Conservation (phyloP, 148 eudicot species). For the Rhododendron mucronatum region DNA sequence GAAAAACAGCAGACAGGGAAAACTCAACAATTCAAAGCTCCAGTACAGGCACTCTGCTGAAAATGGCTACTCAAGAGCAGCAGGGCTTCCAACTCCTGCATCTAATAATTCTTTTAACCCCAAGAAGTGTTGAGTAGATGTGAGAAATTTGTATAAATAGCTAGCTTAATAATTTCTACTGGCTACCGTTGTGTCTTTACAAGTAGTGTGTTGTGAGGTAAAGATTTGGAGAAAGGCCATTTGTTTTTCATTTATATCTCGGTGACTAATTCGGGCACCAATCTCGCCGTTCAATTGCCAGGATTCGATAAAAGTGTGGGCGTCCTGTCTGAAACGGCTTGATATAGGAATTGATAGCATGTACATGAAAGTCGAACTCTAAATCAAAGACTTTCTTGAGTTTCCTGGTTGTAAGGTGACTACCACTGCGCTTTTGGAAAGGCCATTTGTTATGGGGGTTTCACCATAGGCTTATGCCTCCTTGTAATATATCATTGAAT, state of each 20-base stretch:
- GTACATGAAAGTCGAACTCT: background rate
- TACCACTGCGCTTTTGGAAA: background rate
- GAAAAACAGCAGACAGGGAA: constrained; percentile 41
- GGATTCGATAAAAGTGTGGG: background rate
- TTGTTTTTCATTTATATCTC: background rate
- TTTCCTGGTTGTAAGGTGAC: background rate
- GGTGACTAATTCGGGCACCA: background rate
- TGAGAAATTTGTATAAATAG: background rate
- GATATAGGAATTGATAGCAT: background rate
- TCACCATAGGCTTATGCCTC: background rate
- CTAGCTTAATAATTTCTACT: background rate
- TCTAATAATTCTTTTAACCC: background rate
- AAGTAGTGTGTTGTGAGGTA: background rate
- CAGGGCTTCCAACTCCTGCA: background rate
- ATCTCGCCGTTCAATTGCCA: background rate
- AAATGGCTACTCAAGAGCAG: background rate
- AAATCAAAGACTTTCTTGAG: background rate
- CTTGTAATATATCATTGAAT: background rate
- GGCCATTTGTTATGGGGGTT: background rate
- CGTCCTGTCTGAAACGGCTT: background rate
- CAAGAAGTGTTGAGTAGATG: background rate
- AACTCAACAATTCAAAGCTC: constrained; percentile 1
- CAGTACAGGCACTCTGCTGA: constrained; percentile 5
- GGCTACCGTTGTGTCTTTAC: background rate
- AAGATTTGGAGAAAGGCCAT: background rate